phyloP scores from a whole-genome alignment of 805 yeast genomes.

The Starmerella geochares region DNA sequence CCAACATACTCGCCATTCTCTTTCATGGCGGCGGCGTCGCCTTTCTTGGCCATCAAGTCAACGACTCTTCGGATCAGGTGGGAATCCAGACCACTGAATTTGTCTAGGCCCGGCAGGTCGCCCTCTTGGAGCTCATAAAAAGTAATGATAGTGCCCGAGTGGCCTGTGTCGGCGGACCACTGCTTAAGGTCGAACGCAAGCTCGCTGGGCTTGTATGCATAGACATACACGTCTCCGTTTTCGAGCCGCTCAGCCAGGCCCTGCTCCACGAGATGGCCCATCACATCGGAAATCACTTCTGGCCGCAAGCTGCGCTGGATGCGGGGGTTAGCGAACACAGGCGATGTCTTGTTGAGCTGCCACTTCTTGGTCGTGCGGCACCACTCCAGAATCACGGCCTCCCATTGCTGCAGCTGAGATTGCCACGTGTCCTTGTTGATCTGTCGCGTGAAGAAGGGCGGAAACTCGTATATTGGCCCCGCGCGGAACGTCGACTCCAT shows the following conservation, averaged over 20 bases:
- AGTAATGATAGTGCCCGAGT: slow-evolving; percentile 64
- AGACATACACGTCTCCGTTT: slow-evolving; percentile 36
- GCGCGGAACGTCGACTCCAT: slow-evolving; percentile 29
- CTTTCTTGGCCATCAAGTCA: slow-evolving; percentile 50
- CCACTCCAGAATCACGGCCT: slow-evolving; percentile 48
- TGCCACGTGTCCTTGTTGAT: slow-evolving; percentile 69
- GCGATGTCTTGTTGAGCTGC: slow-evolving; percentile 35
- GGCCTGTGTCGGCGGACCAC: slow-evolving; percentile 72
- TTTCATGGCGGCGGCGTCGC: slow-evolving; percentile 63
- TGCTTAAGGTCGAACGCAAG: slow-evolving; percentile 57
- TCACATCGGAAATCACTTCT: slow-evolving; percentile 47
- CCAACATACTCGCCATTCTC: slow-evolving; percentile 61
- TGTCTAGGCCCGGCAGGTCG: slow-evolving; percentile 56
- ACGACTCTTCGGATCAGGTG: slow-evolving; percentile 45
- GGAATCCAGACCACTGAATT: slow-evolving; percentile 54
- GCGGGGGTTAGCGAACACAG: slow-evolving; percentile 28
- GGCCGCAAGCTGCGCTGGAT: slow-evolving; percentile 39
- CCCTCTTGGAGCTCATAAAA: slow-evolving; percentile 67
- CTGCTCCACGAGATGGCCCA: slow-evolving; percentile 45
- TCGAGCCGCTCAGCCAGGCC: slow-evolving; percentile 50
- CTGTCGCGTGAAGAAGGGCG: slow-evolving; percentile 86
- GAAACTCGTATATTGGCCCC: slow-evolving; percentile 53
- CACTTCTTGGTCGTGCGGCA: slow-evolving; percentile 49
- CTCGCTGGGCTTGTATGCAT: slow-evolving; percentile 59
- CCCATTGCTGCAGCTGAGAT: slow-evolving; percentile 76